Evolutionary conservation across 1,139 yeast species (phyloP), one percentile per base, ranked within the genome.

Genomic region (Lodderomyces pseudojiufengensis): DNA sequence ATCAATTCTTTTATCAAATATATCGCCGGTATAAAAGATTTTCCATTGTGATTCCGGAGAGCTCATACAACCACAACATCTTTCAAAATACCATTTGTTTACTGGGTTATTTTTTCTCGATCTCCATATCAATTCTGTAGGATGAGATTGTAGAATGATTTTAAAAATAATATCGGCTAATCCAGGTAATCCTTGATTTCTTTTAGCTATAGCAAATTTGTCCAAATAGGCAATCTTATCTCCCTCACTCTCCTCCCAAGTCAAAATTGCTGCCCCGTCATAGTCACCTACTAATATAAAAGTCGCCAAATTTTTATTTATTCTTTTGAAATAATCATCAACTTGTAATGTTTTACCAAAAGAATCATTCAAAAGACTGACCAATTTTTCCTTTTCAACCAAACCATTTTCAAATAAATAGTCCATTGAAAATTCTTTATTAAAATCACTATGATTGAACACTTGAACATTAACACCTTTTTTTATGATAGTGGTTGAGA

Each of bases 51-150:
- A 67, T 14, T 63, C 70, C 0, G 72, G 70, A 15, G 67, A 52
- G 33, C 75, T 71, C 40, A 78, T 57, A 18, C 85, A 78, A 0
- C 96, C 96, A 26, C 73, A 67, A 33, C 95, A 83, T 45, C 98
- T 70, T 50, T 92, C 97, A 58, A 90, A 92, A 55, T 92, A 92
- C 98, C 98, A 92, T 51, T 88, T 88, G 62, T 92, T 92, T 4
- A 92, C 97, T 0, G 97, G 96, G 54, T 92, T 92, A 39, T 63
- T 73, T 43, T 75, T 75, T 36, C 95, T 65, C 2, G 97, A 88
- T 50, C 98, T 73, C 98, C 98, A 92, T 2, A 92, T 63, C 13
- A 92, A 58, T 52, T 86, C 95, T 10, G 72, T 59, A 0, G 87
- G 86, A 52, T 82, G 90, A 31, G 80, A 62, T 36, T 76, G 78